Base-by-base conservation (phyloP, 1,139 yeast genomes). In the Candida sp. region DNA sequence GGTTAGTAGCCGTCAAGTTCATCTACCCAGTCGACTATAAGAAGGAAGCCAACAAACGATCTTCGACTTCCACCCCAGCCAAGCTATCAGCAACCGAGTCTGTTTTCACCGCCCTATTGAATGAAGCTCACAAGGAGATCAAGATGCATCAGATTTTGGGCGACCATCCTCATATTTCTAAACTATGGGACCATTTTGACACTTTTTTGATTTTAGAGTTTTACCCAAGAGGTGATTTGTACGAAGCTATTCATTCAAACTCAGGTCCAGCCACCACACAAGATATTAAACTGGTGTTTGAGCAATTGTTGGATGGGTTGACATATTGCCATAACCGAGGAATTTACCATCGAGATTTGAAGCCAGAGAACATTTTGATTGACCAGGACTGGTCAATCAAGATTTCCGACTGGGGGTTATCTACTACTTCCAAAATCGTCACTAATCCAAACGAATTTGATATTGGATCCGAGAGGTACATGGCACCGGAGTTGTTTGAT, bases 401-500 rank as follows among this genome's bases (percentile, higher is more conserved):
- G 65, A 74, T 91, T 49, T 90, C 96, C 51, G 97, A 91, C 71
- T 91, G 96, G 94, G 97, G 97, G 3, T 76, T 91, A 61, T 96
- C 97, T 2, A 88, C 98, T 2, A 84, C 88, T 17, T 74, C 79
- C 31, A 72, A 73, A 48, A 71, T 72, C 43, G 86, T 92, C 61
- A 71, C 81, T 41, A 66, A 75, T 56, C 64, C 61, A 38, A 66
- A 62, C 47, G 98, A 93, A 62, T 90, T 92, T 67, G 97, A 93
- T 57, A 90, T 93, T 52, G 99, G 99, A 26, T 86, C 94, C 46
- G 98, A 93, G 68, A 78, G 98, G 54, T 94, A 94, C 69, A 94
- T 94, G 99, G 97, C 98, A 0, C 99, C 99, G 0, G 99, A 94
- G 66, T 75, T 93, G 49, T 84, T 88, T 63, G 91, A 87, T 59